Base-by-base conservation (phyloP, 768 basidiomycete genomes). In the Suillus decipiens region DNA sequence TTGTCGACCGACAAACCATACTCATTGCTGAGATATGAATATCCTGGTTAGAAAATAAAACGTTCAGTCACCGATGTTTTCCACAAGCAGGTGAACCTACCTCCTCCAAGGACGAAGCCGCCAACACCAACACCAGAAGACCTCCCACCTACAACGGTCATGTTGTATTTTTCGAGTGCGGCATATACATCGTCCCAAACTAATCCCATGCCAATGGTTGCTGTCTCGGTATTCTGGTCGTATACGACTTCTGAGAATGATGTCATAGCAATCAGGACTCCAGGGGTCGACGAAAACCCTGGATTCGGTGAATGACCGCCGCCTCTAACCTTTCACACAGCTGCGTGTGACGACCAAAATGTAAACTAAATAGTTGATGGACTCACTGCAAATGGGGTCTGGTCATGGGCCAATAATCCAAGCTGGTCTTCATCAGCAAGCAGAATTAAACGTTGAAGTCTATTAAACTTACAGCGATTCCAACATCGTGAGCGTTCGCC, bases 1-100 rank as follows among this genome's bases (percentile, higher is more conserved):
- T 77, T 86, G 63, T 89, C 88, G 8, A 81, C 45, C 0, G 84
- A 82, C 57, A 90, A 65, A 14, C 88, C 88, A 63, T 82, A 77
- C 61, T 88, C 84, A 63, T 89, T 88, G 0, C 84, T 84, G 59
- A 80, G 75, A 82, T 83, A 89, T 1, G 86, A 86, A 66, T 85
- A 89, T 0, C 87, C 86, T 79, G 15, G 12, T 33, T 5, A 24
- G 7, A 61, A 10, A 14, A 43, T 5, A 51, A 34, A 17, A 34
- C 12, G 39, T 19, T 19, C 2, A 7, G 41, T 28, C 24, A 56
- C 57, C 1, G 22, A 12, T 43, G 15, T 15, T 8, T 45, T 24
- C 22, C 7, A 36, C 14, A 5, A 39, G 2, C 45, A 14, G 1
- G 24, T 34, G 14, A 9, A 39, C 70, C 42, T 47, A 80, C 81